These are phyloP conservation scores for Dictyostelium purpureum DNA, from an alignment of 78 protist species.

Conservation along the genomic window DNA sequence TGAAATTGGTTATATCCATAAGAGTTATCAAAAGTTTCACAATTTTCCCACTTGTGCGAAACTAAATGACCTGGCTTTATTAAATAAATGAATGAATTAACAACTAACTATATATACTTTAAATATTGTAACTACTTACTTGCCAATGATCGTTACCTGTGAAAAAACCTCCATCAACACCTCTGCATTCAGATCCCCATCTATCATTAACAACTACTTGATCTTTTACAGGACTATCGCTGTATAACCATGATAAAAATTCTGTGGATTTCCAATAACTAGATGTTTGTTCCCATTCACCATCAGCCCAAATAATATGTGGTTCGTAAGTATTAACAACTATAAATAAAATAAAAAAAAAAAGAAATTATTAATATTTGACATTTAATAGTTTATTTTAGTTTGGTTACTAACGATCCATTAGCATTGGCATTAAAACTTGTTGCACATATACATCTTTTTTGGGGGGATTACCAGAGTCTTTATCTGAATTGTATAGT, in stretches of 20 bases:
- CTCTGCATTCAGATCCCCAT: constrained; percentile 67
- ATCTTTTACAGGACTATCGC: neutral
- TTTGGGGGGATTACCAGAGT: constrained; percentile 18
- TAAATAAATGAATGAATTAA: no score
- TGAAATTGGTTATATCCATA: constrained; percentile 35
- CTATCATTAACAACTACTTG: constrained; percentile 71
- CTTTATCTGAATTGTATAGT: constrained; percentile 27
- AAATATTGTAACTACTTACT: no score
- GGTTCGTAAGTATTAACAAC: neutral
- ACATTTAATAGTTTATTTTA: constrained; percentile 48
- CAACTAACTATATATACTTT: no score
- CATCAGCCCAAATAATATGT: constrained; percentile 45
- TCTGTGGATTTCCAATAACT: constrained; percentile 22
- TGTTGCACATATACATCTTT: constrained; percentile 16
- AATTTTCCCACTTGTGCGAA: constrained; percentile 73
- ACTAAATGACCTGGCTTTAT: constrained; percentile 36
- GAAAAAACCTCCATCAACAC: constrained; percentile 44
- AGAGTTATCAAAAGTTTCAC: constrained; percentile 26
- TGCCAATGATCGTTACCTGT: constrained; percentile 35
- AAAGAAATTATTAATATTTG: neutral
- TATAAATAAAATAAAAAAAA: neutral
- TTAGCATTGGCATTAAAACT: constrained; percentile 4
- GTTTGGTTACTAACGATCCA: no score
- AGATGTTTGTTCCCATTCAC: constrained; percentile 1
- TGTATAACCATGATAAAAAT: constrained; percentile 63